Percentiles rank a stretch among this genome's conserved stretches.
These are phyloP conservation scores for Dryadomyces quercivorus DNA, from an alignment of 2,329 filamentous ascomycete species.

Conservation along the genomic window DNA sequence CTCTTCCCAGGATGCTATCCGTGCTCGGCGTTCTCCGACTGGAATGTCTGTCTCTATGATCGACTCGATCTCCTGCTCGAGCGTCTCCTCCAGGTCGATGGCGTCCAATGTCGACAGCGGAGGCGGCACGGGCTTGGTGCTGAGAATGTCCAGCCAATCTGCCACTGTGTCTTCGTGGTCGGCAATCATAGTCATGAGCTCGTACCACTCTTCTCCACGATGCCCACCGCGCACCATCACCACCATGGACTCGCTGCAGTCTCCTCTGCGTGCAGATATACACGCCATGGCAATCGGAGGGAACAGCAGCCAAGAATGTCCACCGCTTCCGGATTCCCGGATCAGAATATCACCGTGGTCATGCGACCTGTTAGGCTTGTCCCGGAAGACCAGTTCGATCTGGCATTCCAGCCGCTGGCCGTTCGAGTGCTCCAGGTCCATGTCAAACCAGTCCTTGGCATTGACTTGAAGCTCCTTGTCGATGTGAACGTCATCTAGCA, in stretches of 20 bases:
- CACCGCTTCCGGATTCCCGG: slow-evolving; percentile 65
- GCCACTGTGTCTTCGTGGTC: slow-evolving; percentile 64
- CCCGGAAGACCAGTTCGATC: slow-evolving; percentile 75
- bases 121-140: slow-evolving; percentile 31
- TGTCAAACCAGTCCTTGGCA: slow-evolving; percentile 79
- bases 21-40: slow-evolving; percentile 24
- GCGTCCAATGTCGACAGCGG: neutral
- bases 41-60: slow-evolving; percentile 21
- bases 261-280: slow-evolving; percentile 70
- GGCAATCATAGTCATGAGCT: slow-evolving; percentile 65
- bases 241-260: slow-evolving; percentile 58
- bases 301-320: slow-evolving; percentile 72
- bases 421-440: slow-evolving; percentile 77
- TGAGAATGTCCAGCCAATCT: slow-evolving; percentile 81
- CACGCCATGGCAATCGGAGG: slow-evolving; percentile 65
- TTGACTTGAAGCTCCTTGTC: slow-evolving; percentile 71
- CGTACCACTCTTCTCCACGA: slow-evolving; percentile 63
- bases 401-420: slow-evolving; percentile 83
- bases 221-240: slow-evolving; percentile 63
- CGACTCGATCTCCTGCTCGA: neutral
- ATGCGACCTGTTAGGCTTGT: slow-evolving; percentile 56
- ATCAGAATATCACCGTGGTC: slow-evolving; percentile 78
- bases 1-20: slow-evolving; percentile 5
- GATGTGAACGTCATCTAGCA: slow-evolving; percentile 57
- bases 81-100: neutral